Evolutionary conservation across 2,329 filamentous ascomycete species (phyloP).

Genomic region (Zopfia rhizophila): DNA sequence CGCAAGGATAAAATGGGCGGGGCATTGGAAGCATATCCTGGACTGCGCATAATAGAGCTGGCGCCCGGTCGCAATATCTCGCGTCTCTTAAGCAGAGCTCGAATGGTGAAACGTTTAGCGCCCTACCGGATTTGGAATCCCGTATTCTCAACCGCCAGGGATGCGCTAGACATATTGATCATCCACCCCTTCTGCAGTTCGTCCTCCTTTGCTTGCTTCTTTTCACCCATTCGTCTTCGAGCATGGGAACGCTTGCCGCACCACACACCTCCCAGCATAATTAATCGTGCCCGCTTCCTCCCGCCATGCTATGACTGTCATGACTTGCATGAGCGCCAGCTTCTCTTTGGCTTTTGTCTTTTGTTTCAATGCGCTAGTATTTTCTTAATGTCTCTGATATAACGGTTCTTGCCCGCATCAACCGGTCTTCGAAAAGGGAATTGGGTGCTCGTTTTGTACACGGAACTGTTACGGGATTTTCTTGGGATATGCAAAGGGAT

Average conservation of each 20-base stretch:
- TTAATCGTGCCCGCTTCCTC: conserved; percentile 38
- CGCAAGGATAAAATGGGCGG: conserved; percentile 27
- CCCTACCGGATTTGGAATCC: conserved; percentile 31
- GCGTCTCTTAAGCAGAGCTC: conserved; percentile 19
- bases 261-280: conserved; percentile 26
- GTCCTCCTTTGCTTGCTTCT: conserved; percentile 13
- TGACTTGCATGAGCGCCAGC: conserved; percentile 37
- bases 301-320: conserved; percentile 34
- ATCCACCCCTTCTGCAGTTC: not conserved
- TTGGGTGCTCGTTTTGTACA: conserved; percentile 24
- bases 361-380: conserved; percentile 24
- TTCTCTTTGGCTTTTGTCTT: conserved; percentile 14
- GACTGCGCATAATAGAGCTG: conserved; percentile 23
- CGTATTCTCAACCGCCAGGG: conserved; percentile 12
- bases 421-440: conserved; percentile 32
- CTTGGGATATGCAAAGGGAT: conserved; percentile 19
- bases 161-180: conserved; percentile 1
- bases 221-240: conserved; percentile 20
- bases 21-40: conserved; percentile 15
- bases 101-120: conserved; percentile 32
- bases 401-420: conserved; percentile 23
- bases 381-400: conserved; percentile 25
- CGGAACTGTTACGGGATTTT: conserved; percentile 17
- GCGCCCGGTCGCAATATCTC: conserved; percentile 21
- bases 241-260: conserved; percentile 7